A percentile compares a stretch with the other conserved stretches of the same genome.
These are phyloP conservation scores for Copromyces sp. DNA, from an alignment of 495 filamentous ascomycete genomes.

Conservation along the genomic window DNA sequence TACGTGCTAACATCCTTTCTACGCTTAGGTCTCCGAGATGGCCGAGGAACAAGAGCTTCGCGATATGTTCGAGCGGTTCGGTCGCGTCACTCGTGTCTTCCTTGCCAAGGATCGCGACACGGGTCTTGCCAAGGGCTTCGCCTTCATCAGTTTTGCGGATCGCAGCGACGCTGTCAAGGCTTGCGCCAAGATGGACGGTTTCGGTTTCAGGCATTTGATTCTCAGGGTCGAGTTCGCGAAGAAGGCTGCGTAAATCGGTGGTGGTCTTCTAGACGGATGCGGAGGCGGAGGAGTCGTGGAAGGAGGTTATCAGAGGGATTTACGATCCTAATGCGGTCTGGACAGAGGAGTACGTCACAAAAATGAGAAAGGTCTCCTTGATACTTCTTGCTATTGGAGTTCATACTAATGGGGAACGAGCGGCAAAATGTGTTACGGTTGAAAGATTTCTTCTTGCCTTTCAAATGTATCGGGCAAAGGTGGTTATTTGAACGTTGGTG, in stretches of 20 bases:
- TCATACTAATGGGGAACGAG: not conserved
- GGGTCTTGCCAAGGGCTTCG: conserved; percentile 89
- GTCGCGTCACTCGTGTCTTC: conserved; percentile 93
- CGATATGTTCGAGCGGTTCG: conserved; percentile 95
- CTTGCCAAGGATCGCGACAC: conserved; percentile 95
- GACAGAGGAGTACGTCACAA: not conserved
- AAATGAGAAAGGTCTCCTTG: not conserved
- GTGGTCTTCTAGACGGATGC: not conserved
- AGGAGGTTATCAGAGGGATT: not conserved
- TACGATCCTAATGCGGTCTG: not conserved
- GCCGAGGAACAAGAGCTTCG: conserved; percentile 90
- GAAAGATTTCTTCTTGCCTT: not conserved
- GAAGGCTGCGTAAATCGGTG: conserved; percentile 42
- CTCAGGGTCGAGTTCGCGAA: conserved; percentile 87
- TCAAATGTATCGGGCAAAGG: not conserved
- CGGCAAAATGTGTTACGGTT: not conserved
- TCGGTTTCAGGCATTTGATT: conserved; percentile 85
- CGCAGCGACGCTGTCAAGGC: conserved; percentile 79
- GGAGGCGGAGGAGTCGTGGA: not conserved
- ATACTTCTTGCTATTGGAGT: not conserved
- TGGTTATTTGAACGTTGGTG: not conserved
- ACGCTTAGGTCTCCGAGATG: conserved; percentile 78
- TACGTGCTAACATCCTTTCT: conserved; percentile 6
- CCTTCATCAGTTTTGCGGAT: conserved; percentile 93
- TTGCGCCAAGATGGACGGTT: conserved; percentile 96